Base-by-base conservation (phyloP, 345 rosid genomes). In the Noccaea bulbosa region DNA sequence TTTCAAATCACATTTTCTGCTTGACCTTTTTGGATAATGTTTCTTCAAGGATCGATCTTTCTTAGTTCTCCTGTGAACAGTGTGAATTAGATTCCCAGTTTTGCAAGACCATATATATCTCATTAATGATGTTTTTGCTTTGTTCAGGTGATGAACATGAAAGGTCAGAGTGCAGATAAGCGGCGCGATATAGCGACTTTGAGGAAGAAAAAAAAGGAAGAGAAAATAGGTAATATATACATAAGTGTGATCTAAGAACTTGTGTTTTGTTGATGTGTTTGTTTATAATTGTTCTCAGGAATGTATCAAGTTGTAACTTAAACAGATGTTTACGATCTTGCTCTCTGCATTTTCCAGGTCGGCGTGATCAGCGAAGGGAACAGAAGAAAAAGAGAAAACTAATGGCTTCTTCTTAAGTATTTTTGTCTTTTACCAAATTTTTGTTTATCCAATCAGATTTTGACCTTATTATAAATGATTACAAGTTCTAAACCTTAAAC, bases 121-220 rank as follows among this genome's bases (percentile, higher is more conserved):
- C 37, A 62, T 41, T 30, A 7, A 14, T 17, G 45, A 56, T 55
- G 37, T 43, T 48, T 38, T 43, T 38, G 46, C 66, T 44, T 20
- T 46, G 44, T 49, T 50, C 81, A 91, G 97, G 82, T 83, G 66
- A 46, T 91, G 85, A 86, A 73, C 39, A 45, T 76, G 65, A 91
- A 85, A 72, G 96, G 78, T 17, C 73, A 68, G 73, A 72, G 65
- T 58, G 82, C 83, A 32, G 91, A 75, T 7, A 94, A 84, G 69
- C 81, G 91, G 32, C 87, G 76, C 39, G 69, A 75, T 35, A 20
- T 80, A 37, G 88, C 80, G 53, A 73, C 27, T 38, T 55, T 82
- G 59, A 87, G 75, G 81, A 91, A 82, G 77, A 86, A 86, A 69
- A 83, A 85, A 71, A 93, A 85, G 80, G 88, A 84, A 2, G 97